Evolutionary conservation across 495 filamentous ascomycete genomes (phyloP).

Genomic region (Entonaema liquescens): DNA sequence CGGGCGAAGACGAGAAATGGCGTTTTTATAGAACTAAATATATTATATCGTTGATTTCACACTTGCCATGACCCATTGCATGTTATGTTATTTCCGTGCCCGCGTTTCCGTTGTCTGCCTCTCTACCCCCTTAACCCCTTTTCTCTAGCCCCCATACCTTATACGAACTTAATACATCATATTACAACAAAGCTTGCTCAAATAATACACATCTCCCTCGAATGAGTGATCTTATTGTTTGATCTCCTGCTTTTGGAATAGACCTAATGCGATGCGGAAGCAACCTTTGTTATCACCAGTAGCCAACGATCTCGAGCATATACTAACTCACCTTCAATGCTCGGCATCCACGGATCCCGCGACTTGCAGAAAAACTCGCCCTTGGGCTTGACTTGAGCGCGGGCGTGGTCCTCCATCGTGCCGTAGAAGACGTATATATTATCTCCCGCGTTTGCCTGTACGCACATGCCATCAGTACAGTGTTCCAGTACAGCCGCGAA

Average conservation of each 20-base stretch:
- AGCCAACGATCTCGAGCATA: background rate
- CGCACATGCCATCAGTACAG: background rate
- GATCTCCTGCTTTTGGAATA: slow-evolving; percentile 1
- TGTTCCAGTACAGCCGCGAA: background rate
- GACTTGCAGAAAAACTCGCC: slow-evolving; percentile 73
- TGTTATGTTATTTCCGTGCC: too few relatives aligned
- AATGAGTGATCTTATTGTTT: background rate
- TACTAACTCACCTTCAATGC: slow-evolving; percentile 60
- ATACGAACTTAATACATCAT: background rate
- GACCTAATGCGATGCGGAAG: background rate
- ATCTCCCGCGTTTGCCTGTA: slow-evolving; percentile 62
- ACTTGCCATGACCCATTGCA: too few relatives aligned
- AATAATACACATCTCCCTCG: background rate
- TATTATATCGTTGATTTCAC: background rate
- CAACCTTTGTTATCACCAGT: background rate
- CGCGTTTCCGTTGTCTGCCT: background rate
- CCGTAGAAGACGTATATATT: slow-evolving; percentile 72
- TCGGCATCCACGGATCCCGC: slow-evolving; percentile 70
- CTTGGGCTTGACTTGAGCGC: slow-evolving; percentile 66
- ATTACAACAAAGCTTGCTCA: background rate
- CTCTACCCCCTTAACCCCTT: background rate
- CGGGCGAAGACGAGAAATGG: background rate
- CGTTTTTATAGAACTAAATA: background rate
- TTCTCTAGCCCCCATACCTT: background rate
- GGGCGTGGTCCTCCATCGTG: slow-evolving; percentile 63